These are phyloP conservation scores for Chlorella sp. DNA, from an alignment of 139 green algal species.

Conservation along the genomic window DNA sequence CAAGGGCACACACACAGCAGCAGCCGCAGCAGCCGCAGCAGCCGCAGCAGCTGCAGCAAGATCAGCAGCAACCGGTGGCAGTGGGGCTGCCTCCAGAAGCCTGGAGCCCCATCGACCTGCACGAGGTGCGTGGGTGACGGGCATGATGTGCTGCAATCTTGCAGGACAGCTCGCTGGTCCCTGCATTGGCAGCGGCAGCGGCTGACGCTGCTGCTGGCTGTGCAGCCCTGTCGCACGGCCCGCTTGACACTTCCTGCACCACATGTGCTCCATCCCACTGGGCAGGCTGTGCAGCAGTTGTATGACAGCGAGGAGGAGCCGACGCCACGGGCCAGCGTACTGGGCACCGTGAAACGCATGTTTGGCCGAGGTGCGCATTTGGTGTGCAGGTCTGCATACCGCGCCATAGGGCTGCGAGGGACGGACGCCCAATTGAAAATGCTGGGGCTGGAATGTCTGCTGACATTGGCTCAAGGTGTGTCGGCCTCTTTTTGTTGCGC, in stretches of 20 bases:
- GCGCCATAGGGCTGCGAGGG: too few species aligned
- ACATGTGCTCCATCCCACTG: not conserved
- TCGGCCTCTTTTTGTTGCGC: too few species aligned
- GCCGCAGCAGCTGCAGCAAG: not conserved
- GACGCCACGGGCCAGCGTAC: not conserved
- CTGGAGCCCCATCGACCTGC: constrained; percentile 22
- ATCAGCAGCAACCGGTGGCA: not conserved
- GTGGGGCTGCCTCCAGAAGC: constrained; percentile 7
- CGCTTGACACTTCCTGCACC: not conserved
- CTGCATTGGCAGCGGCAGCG: too few species aligned
- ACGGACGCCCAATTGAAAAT: too few species aligned
- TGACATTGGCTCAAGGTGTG: too few species aligned
- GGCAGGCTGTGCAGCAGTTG: constrained; percentile 27
- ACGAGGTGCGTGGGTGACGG: constrained; percentile 5
- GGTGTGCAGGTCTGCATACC: too few species aligned
- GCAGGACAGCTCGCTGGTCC: too few species aligned
- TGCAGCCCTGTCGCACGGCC: too few species aligned
- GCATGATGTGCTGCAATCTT: too few species aligned
- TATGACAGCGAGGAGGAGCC: constrained; percentile 39
- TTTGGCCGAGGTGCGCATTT: not conserved
- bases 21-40: constrained; percentile 1
- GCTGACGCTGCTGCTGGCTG: too few species aligned
- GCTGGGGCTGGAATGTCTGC: too few species aligned
- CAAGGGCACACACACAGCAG: too few species aligned
- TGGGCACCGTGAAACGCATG: constrained; percentile 28